A percentile compares a stretch with the other conserved stretches of the same genome.
phyloP scores from a whole-genome alignment of 176 grass and related monocot genomes.

The Aegilops longissima region DNA sequence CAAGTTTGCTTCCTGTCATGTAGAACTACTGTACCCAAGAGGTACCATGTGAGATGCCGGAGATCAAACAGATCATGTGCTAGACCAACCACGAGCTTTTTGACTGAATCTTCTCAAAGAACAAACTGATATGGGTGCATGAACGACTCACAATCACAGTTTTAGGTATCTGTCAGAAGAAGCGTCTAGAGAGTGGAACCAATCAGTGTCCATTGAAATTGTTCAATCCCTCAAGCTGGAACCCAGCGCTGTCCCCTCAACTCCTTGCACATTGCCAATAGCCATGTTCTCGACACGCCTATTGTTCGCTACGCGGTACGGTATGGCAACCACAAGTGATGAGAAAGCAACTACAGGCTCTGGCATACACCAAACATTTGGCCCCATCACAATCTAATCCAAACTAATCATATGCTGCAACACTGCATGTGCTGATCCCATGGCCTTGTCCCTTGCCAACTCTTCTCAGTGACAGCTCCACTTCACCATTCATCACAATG shows the following conservation, averaged over 20 bases:
- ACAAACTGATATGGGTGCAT: neutral
- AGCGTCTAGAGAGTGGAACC: neutral
- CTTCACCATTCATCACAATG: no score
- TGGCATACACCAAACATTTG: slow-evolving; percentile 14
- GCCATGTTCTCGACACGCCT: neutral
- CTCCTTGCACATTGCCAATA: no score
- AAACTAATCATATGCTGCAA: neutral
- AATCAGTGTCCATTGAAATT: neutral
- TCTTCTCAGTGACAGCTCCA: no score
- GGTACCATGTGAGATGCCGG: neutral
- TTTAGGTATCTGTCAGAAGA: neutral
- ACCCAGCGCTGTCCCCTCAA: neutral
- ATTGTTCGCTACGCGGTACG: neutral
- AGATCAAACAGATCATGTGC: neutral
- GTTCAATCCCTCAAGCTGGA: neutral
- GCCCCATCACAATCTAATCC: no score
- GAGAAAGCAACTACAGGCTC: neutral
- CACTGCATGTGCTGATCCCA: no score
- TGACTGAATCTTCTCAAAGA: neutral
- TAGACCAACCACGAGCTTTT: neutral
- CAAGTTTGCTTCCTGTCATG: neutral
- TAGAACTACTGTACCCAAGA: neutral
- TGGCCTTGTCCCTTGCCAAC: no score
- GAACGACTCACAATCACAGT: neutral
- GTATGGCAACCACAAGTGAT: neutral